phyloP scores from a whole-genome alignment of 1,139 yeast genomes.

The Kodamaea derodonti region DNA sequence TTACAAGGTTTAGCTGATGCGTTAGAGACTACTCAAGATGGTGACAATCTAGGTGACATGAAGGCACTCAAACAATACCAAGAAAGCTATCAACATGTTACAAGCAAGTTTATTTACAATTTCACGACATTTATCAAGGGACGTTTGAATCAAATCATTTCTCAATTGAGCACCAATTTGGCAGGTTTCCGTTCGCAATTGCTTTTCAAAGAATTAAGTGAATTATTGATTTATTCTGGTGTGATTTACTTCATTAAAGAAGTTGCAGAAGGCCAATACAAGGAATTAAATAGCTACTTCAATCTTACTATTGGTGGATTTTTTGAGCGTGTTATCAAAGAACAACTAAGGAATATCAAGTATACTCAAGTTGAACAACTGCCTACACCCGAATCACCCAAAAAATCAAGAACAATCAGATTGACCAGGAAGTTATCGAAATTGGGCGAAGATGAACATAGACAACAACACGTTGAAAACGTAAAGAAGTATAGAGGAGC shows the following conservation, averaged over 20 bases:
- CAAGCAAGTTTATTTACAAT: conserved; percentile 48
- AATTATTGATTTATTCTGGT: conserved; percentile 55
- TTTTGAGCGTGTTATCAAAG: conserved; percentile 24
- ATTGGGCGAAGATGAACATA: conserved; percentile 9
- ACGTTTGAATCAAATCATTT: conserved; percentile 37
- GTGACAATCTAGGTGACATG: conserved; percentile 58
- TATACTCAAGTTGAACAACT: conserved; percentile 10
- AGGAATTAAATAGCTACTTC: conserved; percentile 28
- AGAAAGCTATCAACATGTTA: conserved; percentile 55
- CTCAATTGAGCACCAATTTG: conserved; percentile 23
- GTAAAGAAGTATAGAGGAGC: conserved; percentile 10
- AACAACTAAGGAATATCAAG: conserved; percentile 21
- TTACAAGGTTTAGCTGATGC: conserved; percentile 64
- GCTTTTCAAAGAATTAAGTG: conserved; percentile 34
- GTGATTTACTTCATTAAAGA: conserved; percentile 64
- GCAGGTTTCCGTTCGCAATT: conserved; percentile 22
- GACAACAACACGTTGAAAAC: conserved; percentile 12
- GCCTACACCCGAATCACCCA: conserved; percentile 10
- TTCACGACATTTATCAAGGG: conserved; percentile 44
- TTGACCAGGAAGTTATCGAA: conserved; percentile 24
- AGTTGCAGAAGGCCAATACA: conserved; percentile 20
- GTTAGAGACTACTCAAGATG: conserved; percentile 48
- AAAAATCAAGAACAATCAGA: conserved; percentile 32
- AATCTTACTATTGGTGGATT: conserved; percentile 24
- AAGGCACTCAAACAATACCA: conserved; percentile 70